These are phyloP conservation scores for Cytospora leucostoma DNA, from an alignment of 2,329 filamentous ascomycete species.

Conservation along the genomic window DNA sequence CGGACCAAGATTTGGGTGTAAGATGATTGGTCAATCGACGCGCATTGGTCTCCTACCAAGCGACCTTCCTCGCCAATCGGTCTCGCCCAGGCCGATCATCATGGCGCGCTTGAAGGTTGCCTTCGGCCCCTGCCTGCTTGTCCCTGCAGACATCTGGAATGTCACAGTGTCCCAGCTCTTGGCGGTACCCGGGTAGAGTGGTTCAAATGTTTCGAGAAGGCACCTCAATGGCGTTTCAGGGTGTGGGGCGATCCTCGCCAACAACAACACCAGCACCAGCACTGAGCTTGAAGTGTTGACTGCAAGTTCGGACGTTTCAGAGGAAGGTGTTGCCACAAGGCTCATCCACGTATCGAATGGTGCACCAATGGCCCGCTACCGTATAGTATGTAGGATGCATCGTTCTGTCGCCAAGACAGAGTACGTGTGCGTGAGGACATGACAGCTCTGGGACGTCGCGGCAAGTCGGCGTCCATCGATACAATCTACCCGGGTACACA, in stretches of 20 bases:
- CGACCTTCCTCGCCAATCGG: constrained; percentile 25
- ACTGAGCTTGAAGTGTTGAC: neutral
- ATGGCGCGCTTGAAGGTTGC: constrained; percentile 17
- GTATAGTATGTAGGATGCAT: constrained; percentile 2
- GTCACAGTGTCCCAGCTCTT: too few species aligned
- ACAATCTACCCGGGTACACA: too few species aligned
- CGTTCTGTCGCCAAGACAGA: neutral
- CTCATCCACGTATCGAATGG: neutral
- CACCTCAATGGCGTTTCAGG: neutral
- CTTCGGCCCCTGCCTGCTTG: constrained; percentile 12
- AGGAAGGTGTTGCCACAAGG: neutral
- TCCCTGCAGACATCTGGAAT: constrained; percentile 9
- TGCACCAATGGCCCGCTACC: neutral
- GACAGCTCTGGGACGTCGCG: too few species aligned
- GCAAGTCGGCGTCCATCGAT: too few species aligned
- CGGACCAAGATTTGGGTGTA: constrained; percentile 14
- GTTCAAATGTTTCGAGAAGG: neutral
- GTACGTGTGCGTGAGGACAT: too few species aligned
- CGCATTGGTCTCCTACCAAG: constrained; percentile 13
- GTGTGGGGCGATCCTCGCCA: neutral
- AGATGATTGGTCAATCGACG: constrained; percentile 18
- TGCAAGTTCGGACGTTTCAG: neutral
- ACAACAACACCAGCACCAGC: neutral
- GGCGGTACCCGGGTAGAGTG: neutral
- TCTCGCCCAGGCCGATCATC: constrained; percentile 4